These are phyloP conservation scores for Marasmius fiardii DNA, from an alignment of 1,284 basidiomycete genomes.

Conservation along the genomic window DNA sequence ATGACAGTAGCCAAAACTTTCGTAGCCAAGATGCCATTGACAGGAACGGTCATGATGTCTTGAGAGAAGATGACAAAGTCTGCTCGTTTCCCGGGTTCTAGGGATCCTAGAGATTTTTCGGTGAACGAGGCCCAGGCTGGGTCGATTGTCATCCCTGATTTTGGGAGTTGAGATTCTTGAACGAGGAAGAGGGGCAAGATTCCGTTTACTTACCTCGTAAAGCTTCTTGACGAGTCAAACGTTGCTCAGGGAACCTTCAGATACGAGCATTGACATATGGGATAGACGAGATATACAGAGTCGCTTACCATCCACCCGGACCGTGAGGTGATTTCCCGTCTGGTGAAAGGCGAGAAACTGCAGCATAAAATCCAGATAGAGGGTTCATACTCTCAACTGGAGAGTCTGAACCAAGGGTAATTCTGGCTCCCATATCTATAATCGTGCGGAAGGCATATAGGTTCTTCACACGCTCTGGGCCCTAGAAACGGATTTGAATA, in stretches of 20 bases:
- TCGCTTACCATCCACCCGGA: conserved; percentile 69
- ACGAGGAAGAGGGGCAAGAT: background rate
- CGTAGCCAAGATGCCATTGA: conserved; percentile 62
- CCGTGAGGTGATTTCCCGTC: conserved; percentile 82
- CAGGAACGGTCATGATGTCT: conserved; percentile 74
- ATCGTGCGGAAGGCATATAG: conserved; percentile 86
- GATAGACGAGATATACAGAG: background rate
- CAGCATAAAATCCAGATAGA: conserved; percentile 79
- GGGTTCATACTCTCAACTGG: conserved; percentile 85
- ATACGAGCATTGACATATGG: conserved; percentile 1
- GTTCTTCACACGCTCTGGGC: conserved; percentile 77
- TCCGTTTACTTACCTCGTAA: conserved; percentile 46
- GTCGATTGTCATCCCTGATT: conserved; percentile 55
- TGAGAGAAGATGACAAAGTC: conserved; percentile 82
- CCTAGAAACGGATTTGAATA: conserved; percentile 37
- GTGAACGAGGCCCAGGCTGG: conserved; percentile 87
- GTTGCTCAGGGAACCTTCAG: conserved; percentile 76
- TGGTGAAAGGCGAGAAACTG: conserved; percentile 73
- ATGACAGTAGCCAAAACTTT: conserved; percentile 74
- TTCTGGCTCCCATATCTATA: conserved; percentile 56
- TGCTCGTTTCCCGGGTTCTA: conserved; percentile 76
- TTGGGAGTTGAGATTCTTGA: background rate
- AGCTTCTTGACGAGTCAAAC: conserved; percentile 71
- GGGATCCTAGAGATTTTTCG: conserved; percentile 66
- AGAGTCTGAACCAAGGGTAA: conserved; percentile 83